phyloP scores from a whole-genome alignment of 495 filamentous ascomycete genomes.

The Penicillium maclennaniae region DNA sequence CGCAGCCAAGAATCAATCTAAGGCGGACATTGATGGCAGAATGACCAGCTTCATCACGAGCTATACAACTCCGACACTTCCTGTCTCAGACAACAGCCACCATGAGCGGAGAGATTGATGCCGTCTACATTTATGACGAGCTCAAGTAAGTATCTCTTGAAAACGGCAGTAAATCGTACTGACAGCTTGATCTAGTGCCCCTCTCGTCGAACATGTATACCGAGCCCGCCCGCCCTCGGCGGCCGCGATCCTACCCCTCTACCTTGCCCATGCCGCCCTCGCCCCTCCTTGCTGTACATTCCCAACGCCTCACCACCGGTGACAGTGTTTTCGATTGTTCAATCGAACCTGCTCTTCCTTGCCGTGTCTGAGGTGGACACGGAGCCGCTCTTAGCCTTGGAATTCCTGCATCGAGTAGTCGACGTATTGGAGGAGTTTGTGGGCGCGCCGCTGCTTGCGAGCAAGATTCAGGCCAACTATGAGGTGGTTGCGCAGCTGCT shows the following conservation, averaged over 20 bases:
- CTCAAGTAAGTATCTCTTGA: slow-evolving; percentile 59
- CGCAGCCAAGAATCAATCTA: slow-evolving; percentile 18
- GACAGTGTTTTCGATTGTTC: slow-evolving; percentile 78
- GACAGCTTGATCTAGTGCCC: slow-evolving; percentile 42
- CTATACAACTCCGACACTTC: slow-evolving; percentile 17
- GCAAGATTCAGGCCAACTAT: slow-evolving; percentile 83
- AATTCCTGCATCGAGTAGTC: slow-evolving; percentile 91
- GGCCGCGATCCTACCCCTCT: slow-evolving; percentile 72
- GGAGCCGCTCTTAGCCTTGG: slow-evolving; percentile 90
- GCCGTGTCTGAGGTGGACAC: slow-evolving; percentile 77
- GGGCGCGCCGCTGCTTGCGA: slow-evolving; percentile 78
- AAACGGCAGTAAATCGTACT: background rate
- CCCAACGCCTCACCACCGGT: slow-evolving; percentile 80
- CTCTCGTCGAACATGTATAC: slow-evolving; percentile 66
- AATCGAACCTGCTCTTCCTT: slow-evolving; percentile 85
- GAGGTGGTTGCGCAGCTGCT: slow-evolving; percentile 93
- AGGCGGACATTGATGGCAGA: slow-evolving; percentile 40
- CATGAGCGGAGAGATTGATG: slow-evolving; percentile 87
- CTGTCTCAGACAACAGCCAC: slow-evolving; percentile 22
- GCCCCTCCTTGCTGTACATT: slow-evolving; percentile 82
- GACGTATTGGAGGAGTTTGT: slow-evolving; percentile 95
- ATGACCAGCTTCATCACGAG: slow-evolving; percentile 22
- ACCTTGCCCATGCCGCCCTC: slow-evolving; percentile 75
- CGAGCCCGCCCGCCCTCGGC: slow-evolving; percentile 73
- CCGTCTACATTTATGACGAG: slow-evolving; percentile 94